Conservation (phyloP, 148 eudicot species). For the Polygonum aviculare region DNA sequence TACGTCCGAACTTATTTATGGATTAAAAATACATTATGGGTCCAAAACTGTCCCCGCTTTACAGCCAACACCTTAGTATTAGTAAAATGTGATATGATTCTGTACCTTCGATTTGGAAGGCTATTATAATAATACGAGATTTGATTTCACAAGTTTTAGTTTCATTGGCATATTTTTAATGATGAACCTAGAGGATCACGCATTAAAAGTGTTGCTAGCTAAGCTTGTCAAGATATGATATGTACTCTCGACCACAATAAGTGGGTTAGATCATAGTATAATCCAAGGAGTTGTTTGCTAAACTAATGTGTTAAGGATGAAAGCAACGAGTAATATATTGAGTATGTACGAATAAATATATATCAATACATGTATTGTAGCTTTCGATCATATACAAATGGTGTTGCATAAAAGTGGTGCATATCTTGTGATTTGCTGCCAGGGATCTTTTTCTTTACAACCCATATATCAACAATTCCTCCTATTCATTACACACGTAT, state of each 20-base stretch:
- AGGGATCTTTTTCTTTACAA: slow-evolving; percentile 1
- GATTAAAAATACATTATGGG: neutral
- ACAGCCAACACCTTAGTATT: neutral
- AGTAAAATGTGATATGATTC: slow-evolving; percentile 1
- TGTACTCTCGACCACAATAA: neutral
- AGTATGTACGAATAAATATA: too few species aligned
- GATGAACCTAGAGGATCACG: neutral
- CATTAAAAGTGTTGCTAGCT: too few species aligned
- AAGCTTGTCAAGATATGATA: neutral
- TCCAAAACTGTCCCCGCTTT: neutral
- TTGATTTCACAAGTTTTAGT: neutral
- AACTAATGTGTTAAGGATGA: neutral
- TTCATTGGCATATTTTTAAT: neutral
- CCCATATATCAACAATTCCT: neutral
- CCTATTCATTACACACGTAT: neutral
- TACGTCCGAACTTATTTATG: neutral
- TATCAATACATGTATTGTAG: neutral
- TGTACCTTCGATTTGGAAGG: neutral
- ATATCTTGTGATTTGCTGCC: slow-evolving; percentile 2
- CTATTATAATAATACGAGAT: neutral
- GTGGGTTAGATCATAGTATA: slow-evolving; percentile 4
- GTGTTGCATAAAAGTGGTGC: slow-evolving; percentile 6
- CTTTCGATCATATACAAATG: neutral
- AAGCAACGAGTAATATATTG: neutral
- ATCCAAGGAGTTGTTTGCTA: neutral